Percentiles rank a stretch among this genome's conserved stretches.
Evolutionary conservation across 768 basidiomycete genomes (phyloP).

Genomic region (Mycena galericulata): DNA sequence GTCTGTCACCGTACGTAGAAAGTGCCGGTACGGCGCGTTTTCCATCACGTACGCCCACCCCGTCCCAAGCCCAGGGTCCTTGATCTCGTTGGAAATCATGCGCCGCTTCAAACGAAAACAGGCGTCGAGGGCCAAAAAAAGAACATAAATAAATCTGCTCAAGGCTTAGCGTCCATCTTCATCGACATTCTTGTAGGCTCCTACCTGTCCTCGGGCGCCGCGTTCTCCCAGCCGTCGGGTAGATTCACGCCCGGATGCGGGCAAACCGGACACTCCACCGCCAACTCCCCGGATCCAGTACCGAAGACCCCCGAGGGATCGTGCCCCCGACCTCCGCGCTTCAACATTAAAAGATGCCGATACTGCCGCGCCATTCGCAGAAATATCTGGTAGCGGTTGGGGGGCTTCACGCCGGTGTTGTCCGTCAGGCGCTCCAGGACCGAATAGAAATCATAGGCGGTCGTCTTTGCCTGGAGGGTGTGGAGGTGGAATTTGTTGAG

Average conservation of each 20-base stretch:
- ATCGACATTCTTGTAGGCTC: constrained; percentile 1
- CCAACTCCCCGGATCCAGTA: constrained; percentile 43
- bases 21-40: too few relatives aligned
- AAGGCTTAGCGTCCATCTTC: not conserved
- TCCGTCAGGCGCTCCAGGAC: constrained; percentile 3
- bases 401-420: too few relatives aligned
- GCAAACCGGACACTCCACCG: too few relatives aligned
- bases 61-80: not conserved
- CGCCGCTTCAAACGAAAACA: constrained; percentile 33
- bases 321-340: constrained; percentile 41
- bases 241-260: constrained; percentile 47
- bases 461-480: constrained; percentile 6
- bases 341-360: constrained; percentile 41
- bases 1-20: too few relatives aligned
- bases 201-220: constrained; percentile 28
- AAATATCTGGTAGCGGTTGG: too few relatives aligned
- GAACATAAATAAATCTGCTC: constrained; percentile 40
- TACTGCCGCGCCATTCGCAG: constrained; percentile 35
- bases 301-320: constrained; percentile 34
- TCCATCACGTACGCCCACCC: too few relatives aligned
- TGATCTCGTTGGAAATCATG: not conserved
- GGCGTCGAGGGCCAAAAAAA: constrained; percentile 38
- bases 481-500: not conserved
- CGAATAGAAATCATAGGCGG: constrained; percentile 13
- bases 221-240: constrained; percentile 38